Evolutionary conservation across 768 basidiomycete genomes (phyloP).

Genomic region (Trametes sanguinea): DNA sequence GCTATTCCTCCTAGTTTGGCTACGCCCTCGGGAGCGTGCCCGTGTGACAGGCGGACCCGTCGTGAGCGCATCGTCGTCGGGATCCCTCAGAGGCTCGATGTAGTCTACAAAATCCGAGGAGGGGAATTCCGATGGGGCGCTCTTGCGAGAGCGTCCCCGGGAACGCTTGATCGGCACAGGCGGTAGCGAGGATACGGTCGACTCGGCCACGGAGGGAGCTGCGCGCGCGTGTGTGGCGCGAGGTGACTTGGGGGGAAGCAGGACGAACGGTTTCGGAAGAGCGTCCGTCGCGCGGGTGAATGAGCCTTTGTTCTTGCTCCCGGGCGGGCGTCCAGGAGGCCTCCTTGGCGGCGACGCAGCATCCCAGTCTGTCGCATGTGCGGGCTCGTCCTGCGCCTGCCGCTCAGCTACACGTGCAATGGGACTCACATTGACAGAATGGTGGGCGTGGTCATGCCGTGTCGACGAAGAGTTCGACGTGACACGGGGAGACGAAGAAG

Average conservation of each 20-base stretch:
- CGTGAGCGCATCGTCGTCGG: neutral
- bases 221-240: neutral
- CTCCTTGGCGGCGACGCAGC: neutral
- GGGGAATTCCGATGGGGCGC: constrained; percentile 2
- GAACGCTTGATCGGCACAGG: constrained; percentile 10
- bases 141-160: constrained; percentile 11
- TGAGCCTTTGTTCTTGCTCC: constrained; percentile 18
- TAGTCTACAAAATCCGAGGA: neutral
- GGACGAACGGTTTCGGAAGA: neutral
- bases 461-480: neutral
- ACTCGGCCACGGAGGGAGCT: neutral
- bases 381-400: constrained; percentile 4
- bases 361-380: neutral
- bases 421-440: neutral
- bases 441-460: neutral
- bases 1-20: constrained; percentile 10
- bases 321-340: constrained; percentile 6
- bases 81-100: constrained; percentile 14
- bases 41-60: neutral
- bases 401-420: constrained; percentile 1
- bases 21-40: neutral
- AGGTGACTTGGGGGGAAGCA: neutral
- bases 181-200: neutral
- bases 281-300: constrained; percentile 7
- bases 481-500: neutral